These are phyloP conservation scores for Mortierella sp. DNA, from an alignment of 371 early-diverging fungal genomes.

Conservation along the genomic window DNA sequence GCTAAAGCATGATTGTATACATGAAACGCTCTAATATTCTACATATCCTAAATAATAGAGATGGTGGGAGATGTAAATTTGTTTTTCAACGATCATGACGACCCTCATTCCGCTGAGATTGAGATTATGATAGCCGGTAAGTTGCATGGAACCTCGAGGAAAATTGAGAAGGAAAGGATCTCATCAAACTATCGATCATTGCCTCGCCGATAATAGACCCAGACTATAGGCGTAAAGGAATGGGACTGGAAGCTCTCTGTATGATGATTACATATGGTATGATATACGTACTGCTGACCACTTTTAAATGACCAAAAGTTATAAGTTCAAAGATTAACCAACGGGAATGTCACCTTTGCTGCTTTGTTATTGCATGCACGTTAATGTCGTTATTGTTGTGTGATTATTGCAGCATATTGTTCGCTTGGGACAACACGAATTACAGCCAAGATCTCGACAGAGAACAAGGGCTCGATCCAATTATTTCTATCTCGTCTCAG, in stretches of 20 bases:
- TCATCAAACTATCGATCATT: not conserved
- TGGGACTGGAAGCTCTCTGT: constrained; percentile 78
- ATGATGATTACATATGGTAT: constrained; percentile 89
- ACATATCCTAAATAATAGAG: constrained; percentile 33
- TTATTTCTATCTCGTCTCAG: constrained; percentile 80
- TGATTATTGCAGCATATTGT: constrained; percentile 57
- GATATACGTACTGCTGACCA: not conserved
- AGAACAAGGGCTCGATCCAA: constrained; percentile 77
- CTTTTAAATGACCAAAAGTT: not conserved
- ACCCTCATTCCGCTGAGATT: constrained; percentile 84
- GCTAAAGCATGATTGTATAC: not conserved
- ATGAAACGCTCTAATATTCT: not conserved
- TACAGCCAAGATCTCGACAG: constrained; percentile 83
- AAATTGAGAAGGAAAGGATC: not conserved
- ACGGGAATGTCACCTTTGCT: not conserved
- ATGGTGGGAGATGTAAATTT: constrained; percentile 97
- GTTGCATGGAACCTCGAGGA: not conserved
- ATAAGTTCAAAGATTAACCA: not conserved
- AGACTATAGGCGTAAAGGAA: constrained; percentile 71
- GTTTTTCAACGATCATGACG: constrained; percentile 86
- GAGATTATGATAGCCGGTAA: constrained; percentile 95
- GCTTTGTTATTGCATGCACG: too few relatives aligned
- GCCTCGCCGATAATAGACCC: constrained; percentile 55
- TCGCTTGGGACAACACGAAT: constrained; percentile 73
- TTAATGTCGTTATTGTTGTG: not conserved